A percentile compares a stretch with the other conserved stretches of the same genome.
phyloP scores from a whole-genome alignment of 1,284 basidiomycete species.

The Bondarzewia mesenterica region DNA sequence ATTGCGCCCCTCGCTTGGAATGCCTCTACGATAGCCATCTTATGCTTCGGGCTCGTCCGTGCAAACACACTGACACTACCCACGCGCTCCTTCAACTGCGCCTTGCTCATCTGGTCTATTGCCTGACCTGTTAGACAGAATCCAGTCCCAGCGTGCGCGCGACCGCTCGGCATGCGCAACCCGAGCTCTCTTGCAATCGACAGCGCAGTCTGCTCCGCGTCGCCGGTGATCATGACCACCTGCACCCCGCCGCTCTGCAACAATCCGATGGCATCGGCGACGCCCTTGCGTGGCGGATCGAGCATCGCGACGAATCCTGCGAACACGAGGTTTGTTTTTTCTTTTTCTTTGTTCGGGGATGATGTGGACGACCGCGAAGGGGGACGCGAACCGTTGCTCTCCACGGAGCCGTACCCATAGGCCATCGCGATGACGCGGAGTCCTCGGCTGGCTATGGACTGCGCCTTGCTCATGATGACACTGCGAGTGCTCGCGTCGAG shows the following conservation, averaged over 20 bases:
- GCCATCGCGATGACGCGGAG: conserved; percentile 89
- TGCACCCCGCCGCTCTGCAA: conserved; percentile 86
- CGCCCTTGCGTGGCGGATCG: conserved; percentile 90
- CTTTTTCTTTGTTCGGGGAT: conserved; percentile 24
- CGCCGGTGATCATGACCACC: conserved; percentile 98
- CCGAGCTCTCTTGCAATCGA: conserved; percentile 89
- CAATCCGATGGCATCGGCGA: conserved; percentile 79
- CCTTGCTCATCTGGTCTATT: conserved; percentile 77
- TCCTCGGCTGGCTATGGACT: conserved; percentile 66
- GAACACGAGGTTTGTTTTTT: conserved; percentile 70
- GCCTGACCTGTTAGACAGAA: conserved; percentile 74
- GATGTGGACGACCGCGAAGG: conserved; percentile 22
- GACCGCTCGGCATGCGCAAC: conserved; percentile 36
- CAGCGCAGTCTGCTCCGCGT: conserved; percentile 85
- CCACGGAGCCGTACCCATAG: conserved; percentile 64
- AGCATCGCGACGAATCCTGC: conserved; percentile 93
- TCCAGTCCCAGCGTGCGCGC: conserved; percentile 16
- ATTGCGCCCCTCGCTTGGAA: conserved; percentile 84
- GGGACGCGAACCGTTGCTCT: conserved; percentile 20
- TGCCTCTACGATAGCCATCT: conserved; percentile 94
- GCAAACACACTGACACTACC: conserved; percentile 85
- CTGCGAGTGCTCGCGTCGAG: conserved; percentile 64
- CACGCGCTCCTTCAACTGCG: conserved; percentile 81
- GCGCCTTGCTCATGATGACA: conserved; percentile 65
- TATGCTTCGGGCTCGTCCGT: conserved; percentile 91